Base-by-base conservation (phyloP, 2,329 filamentous ascomycete genomes). In the Aspergillus candidus region DNA sequence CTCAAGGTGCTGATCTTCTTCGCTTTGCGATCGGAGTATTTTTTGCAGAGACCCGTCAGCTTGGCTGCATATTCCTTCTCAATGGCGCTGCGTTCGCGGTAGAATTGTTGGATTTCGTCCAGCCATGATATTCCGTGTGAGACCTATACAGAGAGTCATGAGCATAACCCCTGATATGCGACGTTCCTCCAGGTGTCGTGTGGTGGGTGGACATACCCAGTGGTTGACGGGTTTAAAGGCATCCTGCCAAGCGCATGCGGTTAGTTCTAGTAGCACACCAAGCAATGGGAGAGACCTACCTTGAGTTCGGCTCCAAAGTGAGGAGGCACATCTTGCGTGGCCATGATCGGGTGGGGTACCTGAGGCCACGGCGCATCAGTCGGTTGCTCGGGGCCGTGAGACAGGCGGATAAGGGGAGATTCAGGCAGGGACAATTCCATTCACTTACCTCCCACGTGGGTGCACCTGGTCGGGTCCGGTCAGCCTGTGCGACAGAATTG, bases 21-120 rank as follows among this genome's bases (percentile, higher is more conserved):
- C 37, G 87, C 82, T 75, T 97, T 98, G 75, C 94, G 94, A 61
- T 98, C 94, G 62, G 88, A 93, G 73, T 96, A 97, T 67, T 93
- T 96, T 74, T 93, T 94, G 43, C 91, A 93, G 40, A 98, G 74
- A 2, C 82, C 82, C 56, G 80, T 86, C 52, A 98, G 81, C 69
- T 91, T 97, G 52, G 84, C 78, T 58, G 88, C 86, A 67, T 98
- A 97, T 66, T 98, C 94, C 71, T 95, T 96, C 72, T 98, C 93
- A 65, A 98, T 95, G 31, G 75, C 82, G 62, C 88, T 88, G 46
- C 94, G 82, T 69, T 98, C 93, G 52, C 93, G 87, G 74, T 97
- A 98, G 74, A 97, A 98, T 62, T 88, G 83, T 67, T 98, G 88
- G 51, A 98, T 87, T 59, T 98, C 93, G 60, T 96, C 91, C 47